A percentile compares a stretch with the other conserved stretches of the same genome.
These are phyloP conservation scores for Phytophthora macrochlamydospora DNA, from an alignment of 352 stramenopile genomes.

Conservation along the genomic window DNA sequence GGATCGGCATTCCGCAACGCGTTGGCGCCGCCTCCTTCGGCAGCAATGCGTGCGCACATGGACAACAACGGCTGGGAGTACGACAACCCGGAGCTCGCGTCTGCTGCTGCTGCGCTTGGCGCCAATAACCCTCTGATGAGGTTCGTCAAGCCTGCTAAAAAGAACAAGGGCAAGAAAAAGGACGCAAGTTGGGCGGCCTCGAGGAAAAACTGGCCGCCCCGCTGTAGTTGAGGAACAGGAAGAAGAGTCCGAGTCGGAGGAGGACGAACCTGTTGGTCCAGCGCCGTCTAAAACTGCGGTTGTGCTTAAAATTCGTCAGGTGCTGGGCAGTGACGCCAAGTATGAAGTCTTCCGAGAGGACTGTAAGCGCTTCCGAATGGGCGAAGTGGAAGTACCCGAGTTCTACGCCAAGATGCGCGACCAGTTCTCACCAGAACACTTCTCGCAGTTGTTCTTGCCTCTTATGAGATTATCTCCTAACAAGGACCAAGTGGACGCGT, in stretches of 20 bases:
- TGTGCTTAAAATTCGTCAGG: conserved; percentile 78
- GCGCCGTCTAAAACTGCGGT: conserved; percentile 72
- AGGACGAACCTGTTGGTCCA: conserved; percentile 32
- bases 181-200: conserved; percentile 31
- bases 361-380: conserved; percentile 73
- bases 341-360: conserved; percentile 84
- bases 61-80: conserved; percentile 76
- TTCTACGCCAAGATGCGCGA: conserved; percentile 79
- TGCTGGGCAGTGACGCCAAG: conserved; percentile 79
- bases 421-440: conserved; percentile 66
- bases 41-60: conserved; percentile 79
- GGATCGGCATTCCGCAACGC: conserved; percentile 69
- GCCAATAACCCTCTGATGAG: conserved; percentile 84
- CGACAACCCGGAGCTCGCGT: conserved; percentile 55
- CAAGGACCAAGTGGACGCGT: conserved; percentile 62
- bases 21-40: conserved; percentile 66
- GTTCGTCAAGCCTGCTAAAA: conserved; percentile 80
- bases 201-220: conserved; percentile 55
- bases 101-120: conserved; percentile 67
- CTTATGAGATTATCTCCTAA: conserved; percentile 80
- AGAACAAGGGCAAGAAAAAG: conserved; percentile 66
- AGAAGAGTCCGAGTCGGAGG: conserved; percentile 47
- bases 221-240: conserved; percentile 24
- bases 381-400: conserved; percentile 55
- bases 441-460: conserved; percentile 77